Conservation (phyloP, 2,329 filamentous ascomycete genomes). For the Colletotrichum sp. region DNA sequence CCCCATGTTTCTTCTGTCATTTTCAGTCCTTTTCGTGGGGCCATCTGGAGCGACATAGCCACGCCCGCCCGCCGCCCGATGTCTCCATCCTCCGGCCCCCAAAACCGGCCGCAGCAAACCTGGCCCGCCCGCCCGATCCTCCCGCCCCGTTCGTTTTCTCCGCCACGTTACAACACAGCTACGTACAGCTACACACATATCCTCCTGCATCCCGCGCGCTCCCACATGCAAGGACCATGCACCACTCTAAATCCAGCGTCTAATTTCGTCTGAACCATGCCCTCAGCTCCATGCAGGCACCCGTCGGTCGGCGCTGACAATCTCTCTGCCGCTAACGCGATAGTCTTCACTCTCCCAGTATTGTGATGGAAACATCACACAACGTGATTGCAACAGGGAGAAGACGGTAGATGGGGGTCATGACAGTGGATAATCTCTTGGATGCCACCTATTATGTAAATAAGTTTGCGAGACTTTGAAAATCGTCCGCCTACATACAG, state of each 20-base stretch:
- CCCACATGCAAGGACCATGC: not conserved
- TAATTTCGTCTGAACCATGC: not conserved
- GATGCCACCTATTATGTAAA: conserved; percentile 16
- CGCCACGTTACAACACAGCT: not conserved
- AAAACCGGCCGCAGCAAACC: conserved; percentile 1
- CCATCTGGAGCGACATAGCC: not conserved
- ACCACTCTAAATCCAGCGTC: not conserved
- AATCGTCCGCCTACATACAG: conserved; percentile 8
- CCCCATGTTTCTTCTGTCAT: not conserved
- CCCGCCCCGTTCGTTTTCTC: not conserved
- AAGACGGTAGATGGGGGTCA: not conserved
- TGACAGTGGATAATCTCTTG: conserved; percentile 7
- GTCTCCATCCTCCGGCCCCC: not conserved
- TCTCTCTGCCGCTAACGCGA: not conserved
- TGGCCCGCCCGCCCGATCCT: not conserved
- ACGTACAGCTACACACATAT: not conserved
- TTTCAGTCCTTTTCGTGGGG: not conserved
- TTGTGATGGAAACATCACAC: not conserved
- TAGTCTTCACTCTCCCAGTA: not conserved
- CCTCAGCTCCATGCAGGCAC: not conserved
- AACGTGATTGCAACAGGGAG: not conserved
- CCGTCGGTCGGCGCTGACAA: not conserved
- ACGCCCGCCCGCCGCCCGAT: not conserved
- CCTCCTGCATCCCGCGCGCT: not conserved
- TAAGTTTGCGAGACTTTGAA: not conserved